Base-by-base conservation (phyloP, 352 stramenopile genomes). In the Phytophthora europaea region DNA sequence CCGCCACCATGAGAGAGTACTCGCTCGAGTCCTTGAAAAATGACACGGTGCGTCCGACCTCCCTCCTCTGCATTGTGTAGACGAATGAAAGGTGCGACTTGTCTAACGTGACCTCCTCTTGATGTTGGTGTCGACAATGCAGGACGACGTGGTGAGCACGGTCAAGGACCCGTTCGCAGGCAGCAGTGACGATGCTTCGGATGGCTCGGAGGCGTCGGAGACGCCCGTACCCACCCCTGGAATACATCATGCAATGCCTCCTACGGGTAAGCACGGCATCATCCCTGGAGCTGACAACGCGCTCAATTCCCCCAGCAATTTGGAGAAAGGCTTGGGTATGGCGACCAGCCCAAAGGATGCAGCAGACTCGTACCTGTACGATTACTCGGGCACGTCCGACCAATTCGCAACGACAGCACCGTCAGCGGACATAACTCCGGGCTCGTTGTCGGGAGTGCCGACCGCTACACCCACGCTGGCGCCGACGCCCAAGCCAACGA, bases 11-110 rank as follows among this genome's bases (percentile, higher is more conserved):
- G 73, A 67, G 57, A 47, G 58, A 77, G 55, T 80, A 70, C n/a
- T 80, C 73, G 38, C 60, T 75, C 23, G 59, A 75, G 16, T 72
- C 55, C 40, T 64, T 80, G 55, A 64, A 61, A 60, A 68, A 77
- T 61, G 54, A 74, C 53, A 70, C 63, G 63, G 72, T 79, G 23
- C n/a, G 71, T 63, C 1, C 15, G 6, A 61, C 47, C 33, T 18
- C 43, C 15, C 4, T 50, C 43, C 50, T 50, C 6, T 26, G 43
- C 16, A 43, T n/a, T 13, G 48, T 50, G 22, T 50, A 28, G 59
- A 48, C 40, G 40, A 48, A 48, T 48, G 18, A 22, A 53, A 51
- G 15, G 5, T 7, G 12, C 20, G 13, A 40, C 38, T 38, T 65
- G 43, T 65, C 64, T 76, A 57, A 73, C 28, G 50, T 18, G 18